Percentiles rank a stretch among this genome's conserved stretches.
Conservation (phyloP, 192 early-diverging fungal species). For the Backusella sp. region DNA sequence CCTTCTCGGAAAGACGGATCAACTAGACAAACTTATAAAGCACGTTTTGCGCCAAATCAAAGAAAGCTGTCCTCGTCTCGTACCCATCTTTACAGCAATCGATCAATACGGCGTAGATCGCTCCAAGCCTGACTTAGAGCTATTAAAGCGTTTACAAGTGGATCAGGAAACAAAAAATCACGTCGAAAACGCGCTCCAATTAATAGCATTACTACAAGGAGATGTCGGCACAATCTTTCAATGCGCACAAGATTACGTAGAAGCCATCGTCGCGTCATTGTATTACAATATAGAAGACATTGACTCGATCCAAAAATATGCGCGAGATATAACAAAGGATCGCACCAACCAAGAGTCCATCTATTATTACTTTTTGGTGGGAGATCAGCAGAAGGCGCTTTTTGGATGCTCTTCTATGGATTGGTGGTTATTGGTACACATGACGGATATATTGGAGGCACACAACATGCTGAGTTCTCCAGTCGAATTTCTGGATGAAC, state of each 20-base stretch:
- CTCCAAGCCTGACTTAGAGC: neutral
- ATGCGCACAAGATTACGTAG: neutral
- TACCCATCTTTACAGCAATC: neutral
- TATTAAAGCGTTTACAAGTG: neutral
- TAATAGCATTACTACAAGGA: neutral
- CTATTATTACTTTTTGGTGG: neutral
- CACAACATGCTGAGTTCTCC: neutral
- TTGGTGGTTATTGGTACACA: slow-evolving; percentile 10
- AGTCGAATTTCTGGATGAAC: neutral
- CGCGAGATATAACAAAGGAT: neutral
- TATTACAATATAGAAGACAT: neutral
- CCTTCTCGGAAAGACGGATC: neutral
- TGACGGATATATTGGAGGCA: neutral
- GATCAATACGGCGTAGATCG: neutral
- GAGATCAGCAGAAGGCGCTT: neutral
- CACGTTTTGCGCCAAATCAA: neutral
- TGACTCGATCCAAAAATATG: neutral
- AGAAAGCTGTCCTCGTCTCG: neutral
- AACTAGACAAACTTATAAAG: neutral
- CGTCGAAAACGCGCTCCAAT: neutral
- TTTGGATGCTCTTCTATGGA: neutral
- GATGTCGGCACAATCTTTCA: neutral
- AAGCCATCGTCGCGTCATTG: neutral
- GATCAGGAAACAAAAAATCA: neutral
- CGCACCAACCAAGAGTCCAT: neutral